phyloP scores from a whole-genome alignment of 345 rosid species.

The Moricandia moricandioides region DNA sequence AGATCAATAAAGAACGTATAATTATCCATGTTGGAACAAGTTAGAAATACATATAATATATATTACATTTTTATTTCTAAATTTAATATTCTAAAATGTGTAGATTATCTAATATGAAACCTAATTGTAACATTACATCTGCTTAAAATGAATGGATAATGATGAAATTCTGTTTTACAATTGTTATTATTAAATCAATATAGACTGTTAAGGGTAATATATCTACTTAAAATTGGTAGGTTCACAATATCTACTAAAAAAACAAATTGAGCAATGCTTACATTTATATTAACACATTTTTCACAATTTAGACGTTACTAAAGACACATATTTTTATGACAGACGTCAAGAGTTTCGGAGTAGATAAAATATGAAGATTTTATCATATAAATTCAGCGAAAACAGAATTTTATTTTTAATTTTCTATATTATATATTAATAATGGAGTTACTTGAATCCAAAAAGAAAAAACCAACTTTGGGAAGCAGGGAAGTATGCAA shows the following conservation, averaged over 20 bases:
- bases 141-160: not conserved
- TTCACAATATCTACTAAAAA: not conserved
- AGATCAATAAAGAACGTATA: not conserved
- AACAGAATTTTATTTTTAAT: not conserved
- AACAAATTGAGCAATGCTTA: not conserved
- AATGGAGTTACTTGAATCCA: slow-evolving; percentile 22
- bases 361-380: not conserved
- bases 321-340: not conserved
- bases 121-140: not conserved
- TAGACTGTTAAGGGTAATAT: not conserved
- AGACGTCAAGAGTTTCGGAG: not conserved
- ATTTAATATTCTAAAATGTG: not conserved
- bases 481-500: slow-evolving; percentile 34
- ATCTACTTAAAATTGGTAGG: not conserved
- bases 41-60: not conserved
- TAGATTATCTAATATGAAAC: not conserved
- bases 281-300: not conserved
- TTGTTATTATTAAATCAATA: not conserved
- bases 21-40: not conserved
- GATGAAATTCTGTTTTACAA: not conserved
- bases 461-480: slow-evolving; percentile 41
- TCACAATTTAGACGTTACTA: not conserved
- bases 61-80: not conserved
- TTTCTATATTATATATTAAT: not conserved
- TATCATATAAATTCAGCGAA: not conserved